These are phyloP conservation scores for Fusarium haematococcum DNA, from an alignment of 2,329 filamentous ascomycete genomes.

Conservation along the genomic window DNA sequence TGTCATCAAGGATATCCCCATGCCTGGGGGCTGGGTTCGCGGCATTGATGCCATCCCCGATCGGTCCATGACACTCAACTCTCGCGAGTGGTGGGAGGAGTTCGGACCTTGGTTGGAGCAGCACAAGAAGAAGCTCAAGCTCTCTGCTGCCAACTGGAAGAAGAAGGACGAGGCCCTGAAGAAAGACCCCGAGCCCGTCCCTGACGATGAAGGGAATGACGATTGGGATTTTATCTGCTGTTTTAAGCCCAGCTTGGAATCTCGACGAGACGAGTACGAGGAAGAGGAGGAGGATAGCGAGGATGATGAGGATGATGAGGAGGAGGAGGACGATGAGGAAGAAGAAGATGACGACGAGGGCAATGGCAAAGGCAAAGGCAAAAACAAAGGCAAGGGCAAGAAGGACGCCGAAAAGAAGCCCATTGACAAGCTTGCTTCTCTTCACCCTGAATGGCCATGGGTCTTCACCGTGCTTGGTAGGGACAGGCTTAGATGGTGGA, in stretches of 20 bases:
- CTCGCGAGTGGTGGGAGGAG: slow-evolving; percentile 37
- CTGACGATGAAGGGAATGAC: slow-evolving; percentile 28
- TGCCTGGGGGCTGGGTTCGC: slow-evolving; percentile 23
- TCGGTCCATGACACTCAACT: slow-evolving; percentile 25
- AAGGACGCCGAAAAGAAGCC: background rate
- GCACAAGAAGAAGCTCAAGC: slow-evolving; percentile 30
- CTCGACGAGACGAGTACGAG: background rate
- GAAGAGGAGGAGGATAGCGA: background rate
- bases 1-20: slow-evolving; percentile 14
- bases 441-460: slow-evolving; percentile 32
- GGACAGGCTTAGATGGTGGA: slow-evolving; percentile 35
- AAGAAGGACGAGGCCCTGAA: slow-evolving; percentile 32
- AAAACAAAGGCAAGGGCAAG: background rate
- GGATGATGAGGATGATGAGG: background rate
- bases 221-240: slow-evolving; percentile 40
- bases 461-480: slow-evolving; percentile 28
- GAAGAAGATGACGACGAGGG: background rate
- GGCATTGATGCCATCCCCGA: slow-evolving; percentile 33
- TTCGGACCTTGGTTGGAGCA: slow-evolving; percentile 31
- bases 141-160: slow-evolving; percentile 33
- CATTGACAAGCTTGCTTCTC: slow-evolving; percentile 30
- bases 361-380: background rate
- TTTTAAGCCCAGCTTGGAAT: background rate
- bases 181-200: slow-evolving; percentile 3
- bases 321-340: background rate